Evolutionary conservation across 2,329 filamentous ascomycete species (phyloP).

Genomic region (Aureobasidium sp.): DNA sequence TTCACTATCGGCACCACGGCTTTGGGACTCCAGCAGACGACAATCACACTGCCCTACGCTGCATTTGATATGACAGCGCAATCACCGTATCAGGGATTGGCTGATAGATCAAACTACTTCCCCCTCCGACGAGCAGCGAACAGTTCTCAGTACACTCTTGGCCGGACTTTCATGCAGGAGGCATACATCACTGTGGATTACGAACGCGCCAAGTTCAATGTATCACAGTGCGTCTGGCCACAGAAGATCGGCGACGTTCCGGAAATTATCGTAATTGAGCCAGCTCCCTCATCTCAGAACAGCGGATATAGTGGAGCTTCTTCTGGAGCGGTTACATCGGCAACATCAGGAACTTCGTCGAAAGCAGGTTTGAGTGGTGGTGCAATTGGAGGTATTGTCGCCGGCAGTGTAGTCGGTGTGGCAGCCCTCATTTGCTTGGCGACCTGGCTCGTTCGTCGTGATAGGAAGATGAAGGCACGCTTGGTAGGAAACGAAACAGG

Average conservation of each 20-base stretch:
- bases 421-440: slow-evolving; percentile 19
- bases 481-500: slow-evolving; percentile 9
- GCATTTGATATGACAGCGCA: slow-evolving; percentile 40
- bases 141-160: slow-evolving; percentile 51
- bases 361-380: slow-evolving; percentile 24
- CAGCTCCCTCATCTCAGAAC: slow-evolving; percentile 7
- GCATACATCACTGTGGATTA: slow-evolving; percentile 45
- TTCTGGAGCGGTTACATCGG: background rate
- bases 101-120: slow-evolving; percentile 58
- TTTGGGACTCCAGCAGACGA: slow-evolving; percentile 28
- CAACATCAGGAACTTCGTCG: background rate
- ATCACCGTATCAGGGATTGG: slow-evolving; percentile 41
- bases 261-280: slow-evolving; percentile 22
- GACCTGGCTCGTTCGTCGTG: slow-evolving; percentile 25
- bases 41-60: slow-evolving; percentile 41
- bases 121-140: slow-evolving; percentile 51
- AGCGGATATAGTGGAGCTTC: background rate
- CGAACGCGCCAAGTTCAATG: slow-evolving; percentile 38
- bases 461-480: slow-evolving; percentile 4
- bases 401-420: slow-evolving; percentile 28
- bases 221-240: slow-evolving; percentile 30
- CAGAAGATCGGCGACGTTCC: slow-evolving; percentile 15
- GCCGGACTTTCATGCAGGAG: slow-evolving; percentile 63
- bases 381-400: slow-evolving; percentile 36
- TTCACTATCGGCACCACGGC: slow-evolving; percentile 33